phyloP scores from a whole-genome alignment of 2,329 filamentous ascomycete species.

The Aspergillus alliaceus region DNA sequence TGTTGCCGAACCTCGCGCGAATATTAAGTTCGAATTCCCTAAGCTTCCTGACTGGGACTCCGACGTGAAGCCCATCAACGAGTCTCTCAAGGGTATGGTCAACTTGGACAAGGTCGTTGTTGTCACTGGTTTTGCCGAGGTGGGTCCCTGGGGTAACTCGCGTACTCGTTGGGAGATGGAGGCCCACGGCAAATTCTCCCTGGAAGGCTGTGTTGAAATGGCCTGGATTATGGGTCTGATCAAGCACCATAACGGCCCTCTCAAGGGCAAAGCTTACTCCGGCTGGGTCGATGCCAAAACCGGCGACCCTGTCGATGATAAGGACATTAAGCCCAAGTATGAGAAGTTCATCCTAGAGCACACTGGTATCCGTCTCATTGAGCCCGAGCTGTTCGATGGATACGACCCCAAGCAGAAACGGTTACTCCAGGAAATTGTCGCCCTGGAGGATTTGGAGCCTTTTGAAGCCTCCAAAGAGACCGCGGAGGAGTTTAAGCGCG shows the following conservation, averaged over 20 bases:
- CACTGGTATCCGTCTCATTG: conserved; percentile 94
- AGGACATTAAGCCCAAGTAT: conserved; percentile 96
- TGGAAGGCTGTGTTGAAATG: conserved; percentile 98
- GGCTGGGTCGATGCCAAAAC: conserved; percentile 95
- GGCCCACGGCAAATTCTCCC: conserved; percentile 90
- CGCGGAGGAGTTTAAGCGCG: conserved; percentile 92
- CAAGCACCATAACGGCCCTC: conserved; percentile 93
- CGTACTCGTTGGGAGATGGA: conserved; percentile 99
- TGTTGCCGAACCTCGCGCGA: conserved; percentile 87
- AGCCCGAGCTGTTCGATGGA: conserved; percentile 93
- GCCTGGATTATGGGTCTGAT: conserved; percentile 99
- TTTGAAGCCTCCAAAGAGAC: conserved; percentile 98
- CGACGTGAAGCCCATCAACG: conserved; percentile 85
- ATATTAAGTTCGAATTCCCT: conserved; percentile 97
- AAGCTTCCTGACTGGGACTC: conserved; percentile 85
- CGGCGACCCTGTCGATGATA: conserved; percentile 93
- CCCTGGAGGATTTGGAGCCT: conserved; percentile 93
- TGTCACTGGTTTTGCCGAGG: conserved; percentile 90
- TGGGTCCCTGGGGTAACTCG: conserved; percentile 89
- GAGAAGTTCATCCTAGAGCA: conserved; percentile 96
- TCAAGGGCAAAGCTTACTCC: conserved; percentile 95
- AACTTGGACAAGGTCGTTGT: conserved; percentile 98
- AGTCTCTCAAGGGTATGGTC: conserved; percentile 92
- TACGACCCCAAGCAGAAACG: conserved; percentile 99
- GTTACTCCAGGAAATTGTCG: conserved; percentile 94